phyloP scores from a whole-genome alignment of 1,284 basidiomycete genomes.

The Moniliella sp. region DNA sequence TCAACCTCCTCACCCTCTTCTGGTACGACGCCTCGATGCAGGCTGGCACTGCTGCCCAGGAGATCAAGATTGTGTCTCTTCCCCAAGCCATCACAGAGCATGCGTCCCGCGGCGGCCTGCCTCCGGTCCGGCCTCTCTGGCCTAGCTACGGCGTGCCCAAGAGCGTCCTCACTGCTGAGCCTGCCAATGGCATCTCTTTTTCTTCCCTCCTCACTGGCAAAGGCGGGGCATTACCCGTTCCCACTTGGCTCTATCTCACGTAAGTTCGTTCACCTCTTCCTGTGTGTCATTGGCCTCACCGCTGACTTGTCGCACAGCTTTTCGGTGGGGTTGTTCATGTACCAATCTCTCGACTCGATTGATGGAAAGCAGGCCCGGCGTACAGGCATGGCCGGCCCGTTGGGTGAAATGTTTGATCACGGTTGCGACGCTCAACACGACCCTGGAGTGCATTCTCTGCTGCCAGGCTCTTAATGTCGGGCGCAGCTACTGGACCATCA shows the following conservation, averaged over 20 bases:
- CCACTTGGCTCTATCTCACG: constrained; percentile 19
- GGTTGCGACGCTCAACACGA: constrained; percentile 77
- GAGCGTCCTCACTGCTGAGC: constrained; percentile 6
- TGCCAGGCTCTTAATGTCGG: constrained; percentile 50
- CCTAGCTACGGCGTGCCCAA: constrained; percentile 11
- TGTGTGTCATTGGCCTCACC: background rate
- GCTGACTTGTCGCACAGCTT: background rate
- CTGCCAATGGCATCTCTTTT: constrained; percentile 3
- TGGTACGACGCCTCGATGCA: constrained; percentile 13
- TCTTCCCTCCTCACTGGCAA: no score
- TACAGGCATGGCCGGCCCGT: constrained; percentile 80
- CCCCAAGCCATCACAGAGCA: no score
- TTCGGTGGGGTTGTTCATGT: constrained; percentile 66
- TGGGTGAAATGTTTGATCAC: constrained; percentile 93
- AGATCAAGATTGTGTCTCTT: no score
- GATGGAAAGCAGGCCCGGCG: constrained; percentile 85
- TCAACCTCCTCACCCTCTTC: constrained; percentile 64
- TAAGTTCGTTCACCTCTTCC: background rate
- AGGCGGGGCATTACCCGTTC: no score
- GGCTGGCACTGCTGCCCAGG: constrained; percentile 18
- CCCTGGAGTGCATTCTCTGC: constrained; percentile 34
- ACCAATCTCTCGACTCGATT: constrained; percentile 72
- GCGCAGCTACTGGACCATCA: constrained; percentile 84
- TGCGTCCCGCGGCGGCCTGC: no score
- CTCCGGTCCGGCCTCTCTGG: constrained; percentile 12